Evolutionary conservation across 1,284 basidiomycete species (phyloP).

Genomic region (Peniophora sp.): DNA sequence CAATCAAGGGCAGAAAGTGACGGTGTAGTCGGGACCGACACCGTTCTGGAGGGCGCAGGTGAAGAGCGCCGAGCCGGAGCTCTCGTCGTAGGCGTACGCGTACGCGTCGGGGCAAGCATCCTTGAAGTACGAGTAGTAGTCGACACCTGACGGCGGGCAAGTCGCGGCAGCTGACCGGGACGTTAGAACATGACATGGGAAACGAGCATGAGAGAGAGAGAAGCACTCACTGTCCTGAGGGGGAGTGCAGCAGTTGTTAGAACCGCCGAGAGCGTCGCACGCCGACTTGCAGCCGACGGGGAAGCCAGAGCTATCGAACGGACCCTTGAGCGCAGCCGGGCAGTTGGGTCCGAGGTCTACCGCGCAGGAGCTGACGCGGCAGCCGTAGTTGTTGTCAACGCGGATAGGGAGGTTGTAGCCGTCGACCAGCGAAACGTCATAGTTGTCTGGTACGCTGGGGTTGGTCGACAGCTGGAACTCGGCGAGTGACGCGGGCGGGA

Average conservation of each 20-base stretch:
- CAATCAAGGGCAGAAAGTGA: conserved; percentile 21
- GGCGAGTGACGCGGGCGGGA: conserved; percentile 35
- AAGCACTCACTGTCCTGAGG: conserved; percentile 14
- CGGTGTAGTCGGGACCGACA: conserved; percentile 14
- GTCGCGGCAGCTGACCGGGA: conserved; percentile 9
- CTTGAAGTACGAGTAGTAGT: conserved; percentile 20
- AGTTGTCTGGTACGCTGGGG: conserved; percentile 25
- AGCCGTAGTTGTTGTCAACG: conserved; percentile 22
- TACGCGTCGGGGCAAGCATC: conserved; percentile 15
- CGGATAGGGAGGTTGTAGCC: conserved; percentile 28
- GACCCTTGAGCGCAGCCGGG: conserved; percentile 18
- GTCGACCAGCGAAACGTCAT: conserved; percentile 29
- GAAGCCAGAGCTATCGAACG: conserved; percentile 20
- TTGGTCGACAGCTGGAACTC: conserved; percentile 32
- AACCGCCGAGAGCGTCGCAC: conserved; percentile 11
- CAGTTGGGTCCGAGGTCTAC: conserved; percentile 22
- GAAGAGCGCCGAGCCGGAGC: conserved; percentile 17
- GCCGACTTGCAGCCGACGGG: conserved; percentile 25
- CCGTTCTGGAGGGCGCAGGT: conserved; percentile 8
- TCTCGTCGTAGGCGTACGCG: conserved; percentile 23
- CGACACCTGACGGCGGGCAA: conserved; percentile 12
- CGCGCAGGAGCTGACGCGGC: conserved; percentile 21
- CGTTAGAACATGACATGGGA: not conserved
- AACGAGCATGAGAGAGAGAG: not conserved
- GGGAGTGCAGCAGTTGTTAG: conserved; percentile 17